Evolutionary conservation across 352 stramenopile genomes (phyloP).

Genomic region (Globisporangium spinosum): DNA sequence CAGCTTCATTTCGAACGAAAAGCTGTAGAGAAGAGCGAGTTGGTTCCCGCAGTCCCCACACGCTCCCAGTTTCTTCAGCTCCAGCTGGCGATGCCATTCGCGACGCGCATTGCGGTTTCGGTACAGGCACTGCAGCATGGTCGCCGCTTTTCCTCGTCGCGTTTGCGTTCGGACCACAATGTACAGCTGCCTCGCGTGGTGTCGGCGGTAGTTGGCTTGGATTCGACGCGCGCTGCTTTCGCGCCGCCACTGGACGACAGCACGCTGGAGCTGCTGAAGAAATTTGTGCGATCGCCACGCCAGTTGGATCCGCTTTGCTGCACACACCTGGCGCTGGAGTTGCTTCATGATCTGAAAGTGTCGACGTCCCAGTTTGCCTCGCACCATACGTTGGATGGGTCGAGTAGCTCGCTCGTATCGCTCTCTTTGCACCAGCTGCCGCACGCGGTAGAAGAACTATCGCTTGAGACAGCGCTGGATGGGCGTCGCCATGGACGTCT

Average conservation of each 20-base stretch:
- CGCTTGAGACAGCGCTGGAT: constrained; percentile 31
- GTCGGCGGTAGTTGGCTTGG: constrained; percentile 21
- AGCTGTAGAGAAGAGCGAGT: constrained; percentile 35
- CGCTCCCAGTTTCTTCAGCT: constrained; percentile 29
- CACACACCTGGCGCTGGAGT: neutral
- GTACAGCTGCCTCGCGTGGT: constrained; percentile 23
- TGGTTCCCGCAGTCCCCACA: constrained; percentile 44
- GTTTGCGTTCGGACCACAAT: constrained; percentile 23
- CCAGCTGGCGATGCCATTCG: constrained; percentile 32
- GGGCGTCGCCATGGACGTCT: constrained; percentile 35
- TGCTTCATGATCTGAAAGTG: neutral
- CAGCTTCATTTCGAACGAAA: constrained; percentile 26
- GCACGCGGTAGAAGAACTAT: constrained; percentile 28
- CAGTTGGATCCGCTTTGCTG: constrained; percentile 28
- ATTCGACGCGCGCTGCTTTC: constrained; percentile 25
- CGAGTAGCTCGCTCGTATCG: constrained; percentile 23
- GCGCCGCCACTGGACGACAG: constrained; percentile 10
- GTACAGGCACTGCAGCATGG: constrained; percentile 44
- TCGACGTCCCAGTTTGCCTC: constrained; percentile 19
- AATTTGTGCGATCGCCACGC: constrained; percentile 32
- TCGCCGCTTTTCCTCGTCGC: constrained; percentile 33
- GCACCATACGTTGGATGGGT: constrained; percentile 26
- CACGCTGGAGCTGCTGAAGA: constrained; percentile 11
- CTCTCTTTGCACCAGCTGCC: constrained; percentile 11
- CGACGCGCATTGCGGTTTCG: constrained; percentile 24